Evolutionary conservation across 2,329 filamentous ascomycete genomes (phyloP).

Genomic region (Colletotrichum camelliae): DNA sequence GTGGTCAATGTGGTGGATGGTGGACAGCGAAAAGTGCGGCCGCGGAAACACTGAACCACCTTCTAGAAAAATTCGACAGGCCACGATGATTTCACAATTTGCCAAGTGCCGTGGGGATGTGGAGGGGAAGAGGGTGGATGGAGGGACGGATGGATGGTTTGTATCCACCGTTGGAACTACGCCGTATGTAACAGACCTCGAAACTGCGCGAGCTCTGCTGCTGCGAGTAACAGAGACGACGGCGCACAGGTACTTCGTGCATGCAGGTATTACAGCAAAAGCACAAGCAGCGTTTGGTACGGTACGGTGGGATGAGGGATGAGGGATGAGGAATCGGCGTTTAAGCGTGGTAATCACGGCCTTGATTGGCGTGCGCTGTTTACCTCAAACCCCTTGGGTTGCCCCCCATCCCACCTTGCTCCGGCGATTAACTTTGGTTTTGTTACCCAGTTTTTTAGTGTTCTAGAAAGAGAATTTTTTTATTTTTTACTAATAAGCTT

Average conservation of each 20-base stretch:
- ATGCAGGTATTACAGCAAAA: neutral
- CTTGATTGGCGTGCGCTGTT: neutral
- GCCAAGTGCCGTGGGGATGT: neutral
- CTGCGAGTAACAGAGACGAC: no score
- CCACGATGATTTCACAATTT: slow-evolving; percentile 10
- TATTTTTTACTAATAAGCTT: no score
- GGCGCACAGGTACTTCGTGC: neutral
- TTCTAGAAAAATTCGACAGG: slow-evolving; percentile 14
- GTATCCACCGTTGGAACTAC: neutral
- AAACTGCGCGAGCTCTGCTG: neutral
- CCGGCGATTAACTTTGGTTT: neutral
- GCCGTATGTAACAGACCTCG: neutral
- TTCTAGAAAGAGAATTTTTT: no score
- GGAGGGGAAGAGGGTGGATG: neutral
- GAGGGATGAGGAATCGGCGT: neutral
- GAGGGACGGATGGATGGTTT: neutral
- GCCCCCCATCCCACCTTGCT: neutral
- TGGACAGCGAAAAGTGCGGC: neutral
- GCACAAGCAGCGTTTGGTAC: neutral
- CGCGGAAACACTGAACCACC: neutral
- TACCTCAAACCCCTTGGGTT: neutral
- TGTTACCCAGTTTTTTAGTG: no score
- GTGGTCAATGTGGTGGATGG: neutral
- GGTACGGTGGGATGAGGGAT: neutral
- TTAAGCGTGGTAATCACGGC: neutral